Conservation (phyloP, 2,329 filamentous ascomycete species). For the Colletotrichum cuscutae region DNA sequence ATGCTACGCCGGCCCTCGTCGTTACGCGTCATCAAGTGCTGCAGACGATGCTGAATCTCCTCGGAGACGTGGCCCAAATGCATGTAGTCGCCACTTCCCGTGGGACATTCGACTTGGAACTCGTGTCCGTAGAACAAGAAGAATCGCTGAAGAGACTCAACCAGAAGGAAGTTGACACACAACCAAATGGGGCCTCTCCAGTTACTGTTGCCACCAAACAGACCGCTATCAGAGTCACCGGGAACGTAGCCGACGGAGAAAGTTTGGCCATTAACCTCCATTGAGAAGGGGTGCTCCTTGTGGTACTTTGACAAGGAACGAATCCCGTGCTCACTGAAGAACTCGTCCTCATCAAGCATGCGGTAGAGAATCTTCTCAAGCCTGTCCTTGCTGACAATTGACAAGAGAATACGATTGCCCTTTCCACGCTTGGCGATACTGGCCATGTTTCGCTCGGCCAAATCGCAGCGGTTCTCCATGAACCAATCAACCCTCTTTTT, state of each 20-base stretch:
- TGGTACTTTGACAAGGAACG: constrained; percentile 93
- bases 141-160: constrained; percentile 94
- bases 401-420: constrained; percentile 85
- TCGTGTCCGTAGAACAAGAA: constrained; percentile 94
- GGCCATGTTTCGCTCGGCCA: constrained; percentile 93
- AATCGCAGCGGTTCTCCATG: constrained; percentile 84
- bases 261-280: constrained; percentile 93
- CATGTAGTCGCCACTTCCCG: constrained; percentile 93
- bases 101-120: constrained; percentile 92
- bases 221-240: constrained; percentile 94
- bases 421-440: constrained; percentile 92
- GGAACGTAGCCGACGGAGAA: constrained; percentile 92
- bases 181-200: constrained; percentile 98
- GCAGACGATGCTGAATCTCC: constrained; percentile 92
- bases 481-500: constrained; percentile 96
- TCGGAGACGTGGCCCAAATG: constrained; percentile 95
- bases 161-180: constrained; percentile 92
- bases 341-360: constrained; percentile 95
- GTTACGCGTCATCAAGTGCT: constrained; percentile 87
- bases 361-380: constrained; percentile 87
- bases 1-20: constrained; percentile 90
- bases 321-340: constrained; percentile 89
- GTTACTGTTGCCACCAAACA: constrained; percentile 98
- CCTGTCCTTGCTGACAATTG: constrained; percentile 93
- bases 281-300: constrained; percentile 88